Conservation (phyloP, 306 rosid genomes). For the Gleditsia sinensis region DNA sequence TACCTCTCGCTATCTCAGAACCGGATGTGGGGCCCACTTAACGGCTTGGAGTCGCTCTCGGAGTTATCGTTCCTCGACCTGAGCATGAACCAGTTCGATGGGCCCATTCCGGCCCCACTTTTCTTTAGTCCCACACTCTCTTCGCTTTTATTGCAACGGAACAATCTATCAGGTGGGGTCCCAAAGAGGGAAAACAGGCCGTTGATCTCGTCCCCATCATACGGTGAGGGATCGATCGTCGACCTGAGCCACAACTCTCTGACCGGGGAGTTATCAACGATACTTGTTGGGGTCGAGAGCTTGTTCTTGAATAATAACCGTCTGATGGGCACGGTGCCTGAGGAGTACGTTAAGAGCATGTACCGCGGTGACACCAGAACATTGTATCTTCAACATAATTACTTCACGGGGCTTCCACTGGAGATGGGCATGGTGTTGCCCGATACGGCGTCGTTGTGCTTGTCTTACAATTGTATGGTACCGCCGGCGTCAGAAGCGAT, state of each 20-base stretch:
- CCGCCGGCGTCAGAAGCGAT: slow-evolving; percentile 40
- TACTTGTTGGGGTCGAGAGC: slow-evolving; percentile 61
- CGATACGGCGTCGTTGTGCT: slow-evolving; percentile 64
- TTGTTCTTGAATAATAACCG: slow-evolving; percentile 73
- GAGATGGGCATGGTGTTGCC: slow-evolving; percentile 46
- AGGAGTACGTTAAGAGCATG: slow-evolving; percentile 61
- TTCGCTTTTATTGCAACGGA: slow-evolving; percentile 63
- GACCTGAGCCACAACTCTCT: slow-evolving; percentile 72
- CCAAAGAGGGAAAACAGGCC: background rate
- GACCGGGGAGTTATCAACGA: slow-evolving; percentile 51
- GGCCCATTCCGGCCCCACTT: slow-evolving; percentile 67
- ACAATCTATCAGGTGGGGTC: slow-evolving; percentile 68
- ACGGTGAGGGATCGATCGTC: slow-evolving; percentile 58
- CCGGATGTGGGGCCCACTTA: slow-evolving; percentile 60
- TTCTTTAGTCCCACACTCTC: slow-evolving; percentile 53
- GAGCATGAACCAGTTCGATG: slow-evolving; percentile 57
- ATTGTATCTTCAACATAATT: slow-evolving; percentile 75
- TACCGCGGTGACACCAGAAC: slow-evolving; percentile 63
- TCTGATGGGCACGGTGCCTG: slow-evolving; percentile 56
- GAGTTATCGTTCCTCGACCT: slow-evolving; percentile 63
- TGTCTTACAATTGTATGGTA: slow-evolving; percentile 73
- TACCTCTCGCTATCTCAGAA: slow-evolving; percentile 64
- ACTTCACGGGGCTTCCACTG: slow-evolving; percentile 45
- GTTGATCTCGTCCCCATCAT: slow-evolving; percentile 28
- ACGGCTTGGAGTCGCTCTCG: slow-evolving; percentile 52